Evolutionary conservation across 192 early-diverging fungal species (phyloP), one percentile per base, ranked within the genome.

Genomic region (Allomyces arbusculus): DNA sequence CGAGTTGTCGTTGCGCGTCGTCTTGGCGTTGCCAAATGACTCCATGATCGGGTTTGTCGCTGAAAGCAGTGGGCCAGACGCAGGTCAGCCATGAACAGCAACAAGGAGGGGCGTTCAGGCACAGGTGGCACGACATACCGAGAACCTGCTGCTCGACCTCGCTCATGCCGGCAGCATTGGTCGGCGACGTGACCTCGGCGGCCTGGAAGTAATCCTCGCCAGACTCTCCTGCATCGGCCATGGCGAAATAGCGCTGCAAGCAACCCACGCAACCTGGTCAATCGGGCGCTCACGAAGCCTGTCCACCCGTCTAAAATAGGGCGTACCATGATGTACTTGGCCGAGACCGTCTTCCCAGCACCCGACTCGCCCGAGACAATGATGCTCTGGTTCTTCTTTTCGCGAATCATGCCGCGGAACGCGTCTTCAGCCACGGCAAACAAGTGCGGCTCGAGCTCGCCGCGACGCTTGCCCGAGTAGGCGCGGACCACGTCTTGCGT

Each of bases 41-140:
- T 99, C 95, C 81, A 96, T 93, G 72, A 99, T 95, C 12, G 95
- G 95, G 78, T 99, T 99, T 50, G 94, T 99, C 4, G 95, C 87
- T 76, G 75, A 44, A 63, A 65, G 16, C n/a, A 40, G 33, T 40
- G 33, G 33, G 7, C 44, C 44, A 65, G 19, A 61, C 3, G 62
- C 43, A 28, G 62, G 23, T 71, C 20, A 69, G 55, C 8, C 62
- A 33, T 69, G 26, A 62, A 66, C 26, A 7, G 25, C 24, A 4
- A 24, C n/a, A n/a, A n/a, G n/a, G n/a, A n/a, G n/a, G n/a, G n/a
- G n/a, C n/a, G n/a, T n/a, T 10, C 10, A 68, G 62, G 20, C 4
- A 61, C 33, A 26, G 14, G 61, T 9, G 24, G 23, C 23, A 24
- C 16, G 14, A 33, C 63, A 62, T 67, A 78, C 77, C 84, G 66